Percentiles rank a stretch among this genome's conserved stretches.
Evolutionary conservation across 2,329 filamentous ascomycete genomes (phyloP).

Genomic region (Hawksworthiomyces lignivorus): DNA sequence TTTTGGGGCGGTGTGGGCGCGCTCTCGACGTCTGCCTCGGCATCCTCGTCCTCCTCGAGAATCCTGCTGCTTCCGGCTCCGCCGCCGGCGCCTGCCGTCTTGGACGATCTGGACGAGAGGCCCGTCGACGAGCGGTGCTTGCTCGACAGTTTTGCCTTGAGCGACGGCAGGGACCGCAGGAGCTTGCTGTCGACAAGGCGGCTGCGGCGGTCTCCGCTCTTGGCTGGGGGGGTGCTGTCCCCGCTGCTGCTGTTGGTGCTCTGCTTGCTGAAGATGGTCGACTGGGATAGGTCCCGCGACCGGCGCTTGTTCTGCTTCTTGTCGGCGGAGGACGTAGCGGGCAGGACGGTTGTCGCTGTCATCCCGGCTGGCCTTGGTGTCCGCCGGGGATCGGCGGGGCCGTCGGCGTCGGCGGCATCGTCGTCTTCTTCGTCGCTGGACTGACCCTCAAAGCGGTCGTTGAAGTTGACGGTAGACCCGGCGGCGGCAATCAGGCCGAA

Average conservation of each 20-base stretch:
- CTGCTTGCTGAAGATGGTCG: conserved; percentile 28
- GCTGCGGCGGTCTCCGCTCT: conserved; percentile 37
- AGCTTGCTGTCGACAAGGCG: conserved; percentile 59
- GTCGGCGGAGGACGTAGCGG: too few relatives aligned
- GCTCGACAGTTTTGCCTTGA: conserved; percentile 36
- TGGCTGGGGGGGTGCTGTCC: conserved; percentile 25
- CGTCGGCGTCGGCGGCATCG: conserved; percentile 19
- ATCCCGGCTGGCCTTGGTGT: too few relatives aligned
- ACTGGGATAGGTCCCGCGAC: conserved; percentile 25
- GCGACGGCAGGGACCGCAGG: conserved; percentile 55
- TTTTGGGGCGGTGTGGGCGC: not conserved
- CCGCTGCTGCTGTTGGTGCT: conserved; percentile 6
- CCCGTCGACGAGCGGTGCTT: conserved; percentile 22
- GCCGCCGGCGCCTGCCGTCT: not conserved
- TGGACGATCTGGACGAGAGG: conserved; percentile 24
- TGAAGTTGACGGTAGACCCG: conserved; percentile 74
- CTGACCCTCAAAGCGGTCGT: conserved; percentile 67
- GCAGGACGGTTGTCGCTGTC: too few relatives aligned
- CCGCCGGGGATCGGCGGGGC: not conserved
- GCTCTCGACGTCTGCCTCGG: conserved; percentile 16
- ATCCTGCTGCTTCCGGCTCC: conserved; percentile 17
- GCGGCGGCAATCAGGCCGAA: conserved; percentile 89
- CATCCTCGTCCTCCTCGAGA: conserved; percentile 23
- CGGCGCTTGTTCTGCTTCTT: conserved; percentile 36
- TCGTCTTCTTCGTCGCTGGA: conserved; percentile 71